Evolutionary conservation across 164 flowering plant species (phyloP).

Genomic region (Tetracentron sinense): DNA sequence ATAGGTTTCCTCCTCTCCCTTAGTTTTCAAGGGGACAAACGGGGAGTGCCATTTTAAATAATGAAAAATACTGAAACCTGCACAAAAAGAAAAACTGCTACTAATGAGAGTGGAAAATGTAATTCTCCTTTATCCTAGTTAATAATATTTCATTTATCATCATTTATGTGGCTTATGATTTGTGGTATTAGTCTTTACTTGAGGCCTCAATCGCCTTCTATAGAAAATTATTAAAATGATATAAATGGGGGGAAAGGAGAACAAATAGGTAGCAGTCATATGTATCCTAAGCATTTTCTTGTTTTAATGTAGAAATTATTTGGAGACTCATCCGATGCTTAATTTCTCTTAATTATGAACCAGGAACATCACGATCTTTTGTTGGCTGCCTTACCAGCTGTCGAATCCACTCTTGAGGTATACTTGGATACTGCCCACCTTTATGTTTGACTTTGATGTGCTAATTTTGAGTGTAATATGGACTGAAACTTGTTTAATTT

Average conservation of each 20-base stretch:
- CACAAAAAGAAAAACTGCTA: too few species aligned
- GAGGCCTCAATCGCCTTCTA: too few species aligned
- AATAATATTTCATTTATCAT: too few species aligned
- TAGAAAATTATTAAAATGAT: too few species aligned
- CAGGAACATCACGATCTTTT: slow-evolving; percentile 97
- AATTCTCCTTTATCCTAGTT: too few species aligned
- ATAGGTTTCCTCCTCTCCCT: too few species aligned
- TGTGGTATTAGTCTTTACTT: background rate
- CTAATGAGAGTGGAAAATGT: too few species aligned
- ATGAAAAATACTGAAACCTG: too few species aligned
- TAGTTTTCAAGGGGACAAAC: too few species aligned
- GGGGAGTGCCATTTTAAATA: too few species aligned
- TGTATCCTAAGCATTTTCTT: background rate
- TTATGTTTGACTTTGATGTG: background rate
- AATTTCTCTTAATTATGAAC: slow-evolving; percentile 13
- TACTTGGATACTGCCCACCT: background rate
- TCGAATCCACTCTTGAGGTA: slow-evolving; percentile 86
- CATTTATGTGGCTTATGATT: background rate
- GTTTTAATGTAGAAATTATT: slow-evolving; percentile 1
- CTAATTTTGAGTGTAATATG: background rate
- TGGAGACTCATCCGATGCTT: slow-evolving; percentile 3
- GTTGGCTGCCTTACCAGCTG: slow-evolving; percentile 68
- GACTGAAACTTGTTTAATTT: background rate
- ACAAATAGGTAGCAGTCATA: background rate
- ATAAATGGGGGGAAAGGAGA: too few species aligned